Base-by-base conservation (phyloP, 768 basidiomycete species). In the Naematelia encephala region DNA sequence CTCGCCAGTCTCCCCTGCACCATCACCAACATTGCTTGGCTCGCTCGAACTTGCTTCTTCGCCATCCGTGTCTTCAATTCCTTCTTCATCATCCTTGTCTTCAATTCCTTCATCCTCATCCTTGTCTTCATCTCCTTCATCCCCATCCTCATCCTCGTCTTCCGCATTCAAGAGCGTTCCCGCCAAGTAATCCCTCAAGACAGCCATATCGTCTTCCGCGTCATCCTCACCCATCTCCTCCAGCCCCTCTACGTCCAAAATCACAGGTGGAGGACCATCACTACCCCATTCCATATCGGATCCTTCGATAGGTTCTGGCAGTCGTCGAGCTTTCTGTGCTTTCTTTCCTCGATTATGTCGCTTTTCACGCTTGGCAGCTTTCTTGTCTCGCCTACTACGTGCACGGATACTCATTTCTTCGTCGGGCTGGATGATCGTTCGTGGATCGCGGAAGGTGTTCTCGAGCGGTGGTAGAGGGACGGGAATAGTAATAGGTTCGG, bases 201-300 rank as follows among this genome's bases (percentile, higher is more conserved):
- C 53, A 19, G 49, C 66, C 51, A 73, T 61, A 57, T 67, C 66
- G 16, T 59, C 45, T 30, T 53, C 61, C 23, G 63, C 56, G 34
- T 62, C 62, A 22, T 66, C n/a, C n/a, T n/a, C 69, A 53, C 62
- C 59, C 27, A 54, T 52, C 23, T 26, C 50, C 11, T 43, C 55
- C 16, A 25, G 34, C 10, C 45, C 56, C 14, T 60, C 63, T 3
- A 63, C 56, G 11, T 28, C 62, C 8, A 66, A n/a, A 28, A 70
- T 46, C 5, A 25, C 47, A 8, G 49, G 30, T 4, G 73, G 68
- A 22, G 73, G 71, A 2, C 71, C 75, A 51, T 77, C 73, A 47
- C 72, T 72, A n/a, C 75, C 75, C 75, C 75, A 77, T 2, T 77
- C 73, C 23, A 77, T 51, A 57, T 77, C 75, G 4, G 70, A 72